These are phyloP conservation scores for Rhynchospora pubera DNA, from an alignment of 176 grass and related monocot genomes.

Conservation along the genomic window DNA sequence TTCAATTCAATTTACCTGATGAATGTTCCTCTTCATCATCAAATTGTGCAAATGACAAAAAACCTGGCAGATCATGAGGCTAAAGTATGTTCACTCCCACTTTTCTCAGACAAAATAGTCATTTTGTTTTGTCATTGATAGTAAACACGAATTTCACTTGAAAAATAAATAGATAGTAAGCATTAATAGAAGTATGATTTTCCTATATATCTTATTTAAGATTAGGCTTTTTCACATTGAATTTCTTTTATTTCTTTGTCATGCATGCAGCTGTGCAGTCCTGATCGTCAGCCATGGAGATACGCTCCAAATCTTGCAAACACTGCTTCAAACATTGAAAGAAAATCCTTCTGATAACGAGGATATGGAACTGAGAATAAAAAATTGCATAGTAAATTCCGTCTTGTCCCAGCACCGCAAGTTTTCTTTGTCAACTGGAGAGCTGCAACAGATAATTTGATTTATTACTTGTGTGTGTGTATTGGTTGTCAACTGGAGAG, in stretches of 20 bases:
- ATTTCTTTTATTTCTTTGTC: not conserved
- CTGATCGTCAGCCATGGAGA: conserved; percentile 85
- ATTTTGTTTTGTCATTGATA: not conserved
- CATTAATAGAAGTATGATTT: not conserved
- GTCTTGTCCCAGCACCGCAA: conserved; percentile 57
- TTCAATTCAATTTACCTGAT: not conserved
- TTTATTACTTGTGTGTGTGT: no score
- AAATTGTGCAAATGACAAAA: not conserved
- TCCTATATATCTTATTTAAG: not conserved
- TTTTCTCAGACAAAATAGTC: not conserved
- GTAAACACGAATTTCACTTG: not conserved
- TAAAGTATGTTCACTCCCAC: not conserved
- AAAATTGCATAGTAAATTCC: conserved; percentile 5
- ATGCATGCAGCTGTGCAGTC: conserved; percentile 39
- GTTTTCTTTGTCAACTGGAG: conserved; percentile 58
- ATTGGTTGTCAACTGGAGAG: no score
- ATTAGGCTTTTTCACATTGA: not conserved
- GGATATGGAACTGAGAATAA: conserved; percentile 24
- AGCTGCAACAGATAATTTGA: conserved; percentile 20
- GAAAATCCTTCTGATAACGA: conserved; percentile 31
- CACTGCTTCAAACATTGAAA: conserved; percentile 43
- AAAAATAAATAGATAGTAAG: not conserved
- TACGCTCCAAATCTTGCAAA: conserved; percentile 80
- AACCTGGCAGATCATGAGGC: not conserved
- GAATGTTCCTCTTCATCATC: not conserved